Base-by-base conservation (phyloP, 2,329 filamentous ascomycete genomes). In the Neofusicoccum umdonicola region DNA sequence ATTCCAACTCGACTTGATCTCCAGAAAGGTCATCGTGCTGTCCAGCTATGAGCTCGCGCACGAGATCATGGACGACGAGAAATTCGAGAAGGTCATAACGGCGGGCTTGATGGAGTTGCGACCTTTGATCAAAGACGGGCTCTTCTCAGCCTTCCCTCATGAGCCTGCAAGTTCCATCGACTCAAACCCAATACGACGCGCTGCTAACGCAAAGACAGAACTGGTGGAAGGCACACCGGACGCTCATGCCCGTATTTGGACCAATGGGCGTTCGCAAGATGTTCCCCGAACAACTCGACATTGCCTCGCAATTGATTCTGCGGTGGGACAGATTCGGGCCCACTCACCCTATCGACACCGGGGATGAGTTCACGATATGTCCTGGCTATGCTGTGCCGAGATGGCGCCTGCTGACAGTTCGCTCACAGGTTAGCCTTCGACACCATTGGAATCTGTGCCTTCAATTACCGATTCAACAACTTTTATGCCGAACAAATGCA, bases 401-500 rank as follows among this genome's bases (percentile, higher is more conserved):
- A 13, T 47, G 15, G 19, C 11, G 19, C 7, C 13, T 22, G 7
- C 54, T 58, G 19, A 58, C 15, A 13, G 9, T 3, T 4, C 1
- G 8, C 11, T 31, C 19, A 17, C 2, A 84, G 89, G n/a, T 78
- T 92, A 37, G 87, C 90, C 0, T 82, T 93, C 2, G 90, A 93
- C 72, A 90, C 89, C 0, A 82, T 93, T 8, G 88, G 88, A 1
- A 81, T 93, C 2, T 90, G 88, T 73, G 81, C 86, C n/a, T 89
- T 91, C 86, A 85, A 85, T 42, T 89, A 83, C 66, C 86, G 90
- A 17, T 92, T 92, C 81, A 92, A 92, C 76, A 88, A 85, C 1
- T 92, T 88, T 75, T 93, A 92, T 71, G 81, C 82, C 34, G 84
- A 90, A 13, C 81, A 86, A 8, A 78, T 89, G 73, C 90, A 93